These are phyloP conservation scores for Trypanosoma cruzi DNA, from an alignment of 208 protist species.

Conservation along the genomic window DNA sequence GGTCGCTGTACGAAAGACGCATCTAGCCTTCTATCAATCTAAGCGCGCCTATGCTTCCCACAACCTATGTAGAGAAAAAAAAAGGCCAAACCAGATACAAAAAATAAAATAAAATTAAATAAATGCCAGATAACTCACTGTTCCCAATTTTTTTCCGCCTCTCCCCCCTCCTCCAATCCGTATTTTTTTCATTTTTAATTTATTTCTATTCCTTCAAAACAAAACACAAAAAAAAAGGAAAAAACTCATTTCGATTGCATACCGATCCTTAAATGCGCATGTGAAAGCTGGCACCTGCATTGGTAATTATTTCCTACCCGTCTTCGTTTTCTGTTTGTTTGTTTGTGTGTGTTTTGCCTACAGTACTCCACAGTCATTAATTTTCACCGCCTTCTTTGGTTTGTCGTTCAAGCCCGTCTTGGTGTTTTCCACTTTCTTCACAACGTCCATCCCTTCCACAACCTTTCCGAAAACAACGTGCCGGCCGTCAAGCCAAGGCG, in stretches of 20 bases:
- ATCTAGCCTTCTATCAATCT: conserved; percentile 16
- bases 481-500: conserved; percentile 92
- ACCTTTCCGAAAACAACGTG: conserved; percentile 97
- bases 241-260: no score
- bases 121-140: neutral
- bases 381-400: conserved; percentile 40
- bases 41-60: neutral
- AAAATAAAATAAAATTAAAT: no score
- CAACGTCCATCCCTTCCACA: conserved; percentile 87
- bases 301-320: neutral
- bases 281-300: neutral
- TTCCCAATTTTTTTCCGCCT: neutral
- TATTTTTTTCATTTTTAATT: conserved; percentile 25
- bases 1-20: conserved; percentile 35
- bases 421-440: conserved; percentile 57
- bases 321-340: no score
- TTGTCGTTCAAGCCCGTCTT: conserved; percentile 33
- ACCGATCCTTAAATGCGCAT: no score
- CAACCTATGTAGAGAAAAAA: conserved; percentile 5
- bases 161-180: neutral
- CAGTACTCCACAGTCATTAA: conserved; percentile 41
- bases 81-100: neutral
- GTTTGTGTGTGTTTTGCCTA: conserved; percentile 17
- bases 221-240: neutral
- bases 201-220: neutral